Conservation (phyloP, 2,329 filamentous ascomycete genomes). For the Lasiodiplodia sp. region DNA sequence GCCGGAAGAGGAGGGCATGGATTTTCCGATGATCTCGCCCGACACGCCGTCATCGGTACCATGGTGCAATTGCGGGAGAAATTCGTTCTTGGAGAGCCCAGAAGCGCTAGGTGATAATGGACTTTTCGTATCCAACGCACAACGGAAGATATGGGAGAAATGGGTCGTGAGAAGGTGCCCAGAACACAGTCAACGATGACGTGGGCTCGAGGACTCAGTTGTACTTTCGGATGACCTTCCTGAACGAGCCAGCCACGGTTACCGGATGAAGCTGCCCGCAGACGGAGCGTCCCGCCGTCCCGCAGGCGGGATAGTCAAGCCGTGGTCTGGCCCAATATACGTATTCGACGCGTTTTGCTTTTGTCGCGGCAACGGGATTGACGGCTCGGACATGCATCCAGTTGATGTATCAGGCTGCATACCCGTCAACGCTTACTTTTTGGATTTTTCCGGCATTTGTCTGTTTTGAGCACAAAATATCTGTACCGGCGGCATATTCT, state of each 20-base stretch:
- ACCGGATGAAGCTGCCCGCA: slow-evolving; percentile 15
- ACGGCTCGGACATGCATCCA: slow-evolving; percentile 3
- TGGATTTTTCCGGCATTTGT: background rate
- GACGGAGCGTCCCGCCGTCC: slow-evolving; percentile 23
- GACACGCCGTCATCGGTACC: slow-evolving; percentile 55
- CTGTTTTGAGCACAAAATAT: slow-evolving; percentile 19
- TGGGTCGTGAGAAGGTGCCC: slow-evolving; percentile 61
- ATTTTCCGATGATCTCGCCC: slow-evolving; percentile 55
- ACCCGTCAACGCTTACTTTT: background rate
- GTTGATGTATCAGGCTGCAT: background rate
- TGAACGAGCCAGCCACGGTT: slow-evolving; percentile 14
- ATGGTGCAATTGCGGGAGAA: slow-evolving; percentile 54
- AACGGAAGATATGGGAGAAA: slow-evolving; percentile 64
- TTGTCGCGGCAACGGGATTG: slow-evolving; percentile 7
- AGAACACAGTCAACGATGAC: slow-evolving; percentile 48
- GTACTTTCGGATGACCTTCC: slow-evolving; percentile 22
- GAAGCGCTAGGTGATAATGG: slow-evolving; percentile 60
- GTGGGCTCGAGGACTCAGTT: background rate
- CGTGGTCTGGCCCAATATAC: slow-evolving; percentile 17
- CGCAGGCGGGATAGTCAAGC: slow-evolving; percentile 21
- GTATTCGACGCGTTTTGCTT: slow-evolving; percentile 8
- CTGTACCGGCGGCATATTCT: slow-evolving; percentile 27
- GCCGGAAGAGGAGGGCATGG: slow-evolving; percentile 48
- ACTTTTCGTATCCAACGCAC: slow-evolving; percentile 52
- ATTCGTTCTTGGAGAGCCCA: slow-evolving; percentile 47